Percentiles rank a stretch among this genome's conserved stretches.
These are phyloP conservation scores for Mortierella sp. DNA, from an alignment of 371 early-diverging fungal species.

Conservation along the genomic window DNA sequence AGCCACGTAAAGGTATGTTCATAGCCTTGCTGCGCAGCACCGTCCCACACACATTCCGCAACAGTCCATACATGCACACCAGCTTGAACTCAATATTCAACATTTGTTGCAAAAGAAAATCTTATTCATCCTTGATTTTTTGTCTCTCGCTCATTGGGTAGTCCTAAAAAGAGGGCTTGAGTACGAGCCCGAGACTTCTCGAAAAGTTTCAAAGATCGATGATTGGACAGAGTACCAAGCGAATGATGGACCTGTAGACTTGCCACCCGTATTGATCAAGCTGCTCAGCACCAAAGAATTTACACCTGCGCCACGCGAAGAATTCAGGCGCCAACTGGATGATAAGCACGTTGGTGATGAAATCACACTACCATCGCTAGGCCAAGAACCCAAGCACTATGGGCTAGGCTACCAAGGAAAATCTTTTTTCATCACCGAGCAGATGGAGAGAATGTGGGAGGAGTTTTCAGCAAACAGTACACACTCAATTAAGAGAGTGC, in stretches of 20 bases:
- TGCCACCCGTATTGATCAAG: constrained; percentile 7
- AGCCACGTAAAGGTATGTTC: too few relatives aligned
- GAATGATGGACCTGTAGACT: constrained; percentile 1
- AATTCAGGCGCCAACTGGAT: constrained; percentile 17
- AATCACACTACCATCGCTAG: constrained; percentile 30
- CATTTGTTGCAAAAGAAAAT: background rate
- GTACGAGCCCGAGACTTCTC: constrained; percentile 10
- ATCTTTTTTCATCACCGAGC: constrained; percentile 33
- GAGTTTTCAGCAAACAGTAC: constrained; percentile 16
- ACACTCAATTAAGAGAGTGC: constrained; percentile 25
- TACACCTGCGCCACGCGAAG: constrained; percentile 22
- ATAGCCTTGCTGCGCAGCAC: too few relatives aligned
- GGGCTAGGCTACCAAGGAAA: constrained; percentile 29
- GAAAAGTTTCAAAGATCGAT: constrained; percentile 4
- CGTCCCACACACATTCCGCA: too few relatives aligned
- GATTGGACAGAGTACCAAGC: constrained; percentile 8
- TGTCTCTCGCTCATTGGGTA: background rate
- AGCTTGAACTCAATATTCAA: too few relatives aligned
- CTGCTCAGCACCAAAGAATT: constrained; percentile 19
- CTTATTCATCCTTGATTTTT: background rate
- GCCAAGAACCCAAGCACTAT: constrained; percentile 33
- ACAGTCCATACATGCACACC: too few relatives aligned
- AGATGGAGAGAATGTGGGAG: constrained; percentile 37
- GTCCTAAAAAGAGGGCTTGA: constrained; percentile 11
- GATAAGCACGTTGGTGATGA: constrained; percentile 19